phyloP scores from a whole-genome alignment of 225 moss, liverwort and hornwort genomes.

The Antitrichia curtipendula region DNA sequence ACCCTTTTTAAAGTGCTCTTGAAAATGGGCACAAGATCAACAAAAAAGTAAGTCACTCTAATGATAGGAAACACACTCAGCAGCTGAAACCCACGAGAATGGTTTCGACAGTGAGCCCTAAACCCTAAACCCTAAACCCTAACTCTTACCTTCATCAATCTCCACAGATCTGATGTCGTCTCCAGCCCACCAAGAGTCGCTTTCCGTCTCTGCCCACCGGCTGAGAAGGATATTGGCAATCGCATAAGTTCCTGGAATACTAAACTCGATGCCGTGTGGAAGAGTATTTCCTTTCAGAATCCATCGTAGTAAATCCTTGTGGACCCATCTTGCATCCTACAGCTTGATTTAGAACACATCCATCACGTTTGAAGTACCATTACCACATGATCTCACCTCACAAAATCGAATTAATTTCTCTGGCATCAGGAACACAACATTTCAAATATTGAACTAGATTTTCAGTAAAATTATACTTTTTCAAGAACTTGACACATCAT shows the following conservation, averaged over 20 bases:
- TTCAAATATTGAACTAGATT: neutral
- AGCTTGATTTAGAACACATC: neutral
- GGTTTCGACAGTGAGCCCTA: neutral
- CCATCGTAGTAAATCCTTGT: slow-evolving; percentile 59
- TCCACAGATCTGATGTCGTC: slow-evolving; percentile 47
- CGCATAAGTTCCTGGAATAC: slow-evolving; percentile 60
- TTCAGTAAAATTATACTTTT: neutral
- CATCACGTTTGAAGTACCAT: neutral
- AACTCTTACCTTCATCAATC: slow-evolving; percentile 63
- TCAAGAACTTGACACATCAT: neutral
- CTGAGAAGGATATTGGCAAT: slow-evolving; percentile 58
- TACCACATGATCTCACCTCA: neutral
- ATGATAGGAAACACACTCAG: neutral
- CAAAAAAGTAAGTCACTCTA: neutral
- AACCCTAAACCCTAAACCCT: too few relatives aligned
- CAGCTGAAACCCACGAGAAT: neutral
- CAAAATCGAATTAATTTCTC: neutral
- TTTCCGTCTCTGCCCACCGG: slow-evolving; percentile 34
- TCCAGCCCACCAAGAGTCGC: slow-evolving; percentile 30
- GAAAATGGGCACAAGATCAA: neutral
- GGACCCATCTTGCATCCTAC: slow-evolving; percentile 92
- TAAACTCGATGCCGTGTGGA: slow-evolving; percentile 51
- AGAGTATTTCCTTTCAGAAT: slow-evolving; percentile 39
- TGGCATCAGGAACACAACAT: neutral
- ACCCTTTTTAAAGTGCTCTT: neutral